phyloP scores from a whole-genome alignment of 2,329 filamentous ascomycete species.

The Beauveria bassiana region DNA sequence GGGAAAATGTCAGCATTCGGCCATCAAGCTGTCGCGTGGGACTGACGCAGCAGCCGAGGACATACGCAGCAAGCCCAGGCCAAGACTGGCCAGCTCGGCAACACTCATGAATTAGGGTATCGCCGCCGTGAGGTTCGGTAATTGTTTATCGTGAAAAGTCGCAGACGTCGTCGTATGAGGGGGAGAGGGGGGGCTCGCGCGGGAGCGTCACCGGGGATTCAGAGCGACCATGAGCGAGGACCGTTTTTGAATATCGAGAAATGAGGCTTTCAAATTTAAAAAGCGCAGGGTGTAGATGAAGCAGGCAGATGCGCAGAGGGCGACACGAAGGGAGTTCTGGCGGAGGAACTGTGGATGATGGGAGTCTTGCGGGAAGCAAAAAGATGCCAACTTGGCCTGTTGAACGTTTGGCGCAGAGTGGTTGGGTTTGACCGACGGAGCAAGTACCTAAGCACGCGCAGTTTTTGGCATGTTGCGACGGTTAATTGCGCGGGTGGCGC shows the following conservation, averaged over 20 bases:
- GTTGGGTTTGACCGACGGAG: background rate
- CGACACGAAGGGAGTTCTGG: background rate
- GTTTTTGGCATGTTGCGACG: background rate
- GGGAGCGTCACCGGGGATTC: slow-evolving; percentile 18
- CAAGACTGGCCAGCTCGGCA: slow-evolving; percentile 2
- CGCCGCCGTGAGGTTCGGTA: background rate
- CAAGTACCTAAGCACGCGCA: background rate
- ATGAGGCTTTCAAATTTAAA: background rate
- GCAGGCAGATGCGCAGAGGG: background rate
- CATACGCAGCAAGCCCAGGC: slow-evolving; percentile 11
- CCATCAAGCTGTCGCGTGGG: background rate
- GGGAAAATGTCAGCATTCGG: background rate
- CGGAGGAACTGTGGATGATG: background rate
- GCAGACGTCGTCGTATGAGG: background rate
- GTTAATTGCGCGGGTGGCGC: background rate
- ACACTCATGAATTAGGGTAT: slow-evolving; percentile 1
- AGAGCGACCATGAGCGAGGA: slow-evolving; percentile 16
- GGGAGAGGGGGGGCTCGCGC: slow-evolving; percentile 10
- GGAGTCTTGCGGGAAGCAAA: background rate
- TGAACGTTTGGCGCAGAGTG: background rate
- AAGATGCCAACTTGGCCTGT: slow-evolving; percentile 7
- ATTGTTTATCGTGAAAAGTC: background rate
- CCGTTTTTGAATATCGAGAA: background rate
- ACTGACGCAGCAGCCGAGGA: background rate
- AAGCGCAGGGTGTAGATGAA: background rate